Base-by-base conservation (phyloP, 2,329 filamentous ascomycete species). In the Phoma sp. region DNA sequence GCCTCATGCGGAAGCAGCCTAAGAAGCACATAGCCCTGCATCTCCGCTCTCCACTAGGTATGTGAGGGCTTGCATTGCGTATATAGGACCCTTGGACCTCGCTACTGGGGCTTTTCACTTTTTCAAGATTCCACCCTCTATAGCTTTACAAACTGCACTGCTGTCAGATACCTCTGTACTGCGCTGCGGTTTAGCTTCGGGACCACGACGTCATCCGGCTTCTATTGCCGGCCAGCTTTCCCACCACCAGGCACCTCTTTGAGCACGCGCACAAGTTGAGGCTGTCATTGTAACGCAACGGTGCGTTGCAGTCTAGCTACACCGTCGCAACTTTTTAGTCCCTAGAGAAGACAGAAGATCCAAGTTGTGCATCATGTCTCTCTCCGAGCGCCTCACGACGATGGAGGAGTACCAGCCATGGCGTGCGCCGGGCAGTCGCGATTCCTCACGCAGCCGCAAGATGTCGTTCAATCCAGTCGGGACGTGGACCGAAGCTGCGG, bases 391-490 rank as follows among this genome's bases (percentile, higher is more conserved):
- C 41, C 63, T 77, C 40, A 76, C 74, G 21, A 69, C 71, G 13
- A 72, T 77, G 52, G 76, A 77, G 69, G 74, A 76, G 62, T 75
- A 77, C 58, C 68, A 76, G 60, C 69, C 71, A 43, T 76, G 74
- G 72, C 69, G 77, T 55, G 62, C 72, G 61, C 71, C 73, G 35
- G 62, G 67, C 33, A 75, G 73, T 51, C 73, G 74, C 22, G 70
- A 70, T 38, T 65, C 63, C 46, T 67, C 66, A 22, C 65, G 78
- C 55, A 72, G 78, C 35, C 72, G 78, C 38, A 81, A 81, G 65
- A 75, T 82, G 56, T 78, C 75, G 58, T 81, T 81, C 74, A 80
- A 81, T 52, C 80, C 80, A 10, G 75, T 80, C 2, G 78, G 76
- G 47, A 73, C 74, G 51, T 82, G 80, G 79, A 74, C 77, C 2